Percentiles rank a stretch among this genome's conserved stretches.
Evolutionary conservation across 192 early-diverging fungal genomes (phyloP).

Genomic region (Geranomyces variabilis): DNA sequence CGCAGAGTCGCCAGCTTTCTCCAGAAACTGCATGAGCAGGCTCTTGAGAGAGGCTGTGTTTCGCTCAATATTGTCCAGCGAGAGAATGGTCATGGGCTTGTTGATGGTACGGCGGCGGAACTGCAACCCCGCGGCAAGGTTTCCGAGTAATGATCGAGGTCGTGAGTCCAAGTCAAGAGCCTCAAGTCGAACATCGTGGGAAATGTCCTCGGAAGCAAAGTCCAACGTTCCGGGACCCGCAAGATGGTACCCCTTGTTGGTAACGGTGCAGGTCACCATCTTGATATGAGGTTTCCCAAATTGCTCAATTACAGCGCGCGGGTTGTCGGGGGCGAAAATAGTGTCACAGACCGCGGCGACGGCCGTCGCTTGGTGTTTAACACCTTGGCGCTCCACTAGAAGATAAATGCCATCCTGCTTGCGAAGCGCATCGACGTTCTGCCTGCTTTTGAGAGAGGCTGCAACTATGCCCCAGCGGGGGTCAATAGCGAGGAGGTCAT

Average conservation of each 20-base stretch:
- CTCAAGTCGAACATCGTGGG: slow-evolving; percentile 3
- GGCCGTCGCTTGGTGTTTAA: background rate
- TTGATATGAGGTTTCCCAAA: slow-evolving; percentile 4
- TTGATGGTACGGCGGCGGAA: slow-evolving; percentile 3
- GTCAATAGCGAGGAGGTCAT: slow-evolving; percentile 16
- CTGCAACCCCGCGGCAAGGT: slow-evolving; percentile 19
- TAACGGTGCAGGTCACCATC: slow-evolving; percentile 16
- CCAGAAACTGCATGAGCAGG: slow-evolving; percentile 10
- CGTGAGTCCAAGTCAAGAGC: background rate
- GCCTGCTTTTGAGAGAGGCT: slow-evolving; percentile 6
- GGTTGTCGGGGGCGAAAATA: slow-evolving; percentile 17
- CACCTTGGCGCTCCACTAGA: slow-evolving; percentile 16
- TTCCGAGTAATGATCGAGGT: slow-evolving; percentile 13
- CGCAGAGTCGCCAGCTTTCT: background rate
- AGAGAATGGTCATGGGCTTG: slow-evolving; percentile 10
- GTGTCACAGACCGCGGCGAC: slow-evolving; percentile 15
- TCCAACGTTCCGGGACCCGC: slow-evolving; percentile 10
- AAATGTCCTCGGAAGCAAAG: slow-evolving; percentile 8
- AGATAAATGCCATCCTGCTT: slow-evolving; percentile 20
- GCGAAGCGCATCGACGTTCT: slow-evolving; percentile 6
- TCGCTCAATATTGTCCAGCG: slow-evolving; percentile 28
- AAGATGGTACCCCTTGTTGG: slow-evolving; percentile 28
- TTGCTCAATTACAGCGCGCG: background rate
- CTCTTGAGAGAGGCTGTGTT: slow-evolving; percentile 2
- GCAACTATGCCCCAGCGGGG: slow-evolving; percentile 14